Conservation (phyloP, 345 rosid genomes). For the Citrus hindsii region DNA sequence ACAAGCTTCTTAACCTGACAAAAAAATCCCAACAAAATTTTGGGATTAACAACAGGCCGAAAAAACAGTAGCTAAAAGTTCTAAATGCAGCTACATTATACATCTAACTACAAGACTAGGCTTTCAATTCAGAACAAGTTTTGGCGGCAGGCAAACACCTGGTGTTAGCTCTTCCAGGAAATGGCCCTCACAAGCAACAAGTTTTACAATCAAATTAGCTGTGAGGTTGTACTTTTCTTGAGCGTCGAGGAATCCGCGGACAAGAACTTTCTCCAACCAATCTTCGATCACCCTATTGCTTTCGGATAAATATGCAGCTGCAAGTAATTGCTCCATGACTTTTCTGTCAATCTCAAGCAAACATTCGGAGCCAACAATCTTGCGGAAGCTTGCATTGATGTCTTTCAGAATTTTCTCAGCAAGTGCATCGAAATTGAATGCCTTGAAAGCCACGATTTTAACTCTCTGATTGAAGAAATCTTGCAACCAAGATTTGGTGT, state of each 20-base stretch:
- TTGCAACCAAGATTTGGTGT: constrained; percentile 47
- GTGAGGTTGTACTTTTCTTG: constrained; percentile 36
- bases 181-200: constrained; percentile 25
- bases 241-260: constrained; percentile 35
- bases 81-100: constrained; percentile 19
- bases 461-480: constrained; percentile 34
- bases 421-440: constrained; percentile 52
- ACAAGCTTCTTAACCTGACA: constrained; percentile 16
- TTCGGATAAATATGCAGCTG: constrained; percentile 42
- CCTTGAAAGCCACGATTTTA: constrained; percentile 44
- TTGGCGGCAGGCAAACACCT: constrained; percentile 28
- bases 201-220: constrained; percentile 36
- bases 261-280: constrained; percentile 45
- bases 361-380: constrained; percentile 29
- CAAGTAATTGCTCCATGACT: constrained; percentile 58
- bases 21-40: constrained; percentile 19
- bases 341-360: constrained; percentile 39
- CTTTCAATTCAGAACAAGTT: constrained; percentile 23
- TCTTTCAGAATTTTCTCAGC: constrained; percentile 33
- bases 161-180: constrained; percentile 11
- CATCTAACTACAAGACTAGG: constrained; percentile 18
- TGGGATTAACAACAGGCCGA: constrained; percentile 24
- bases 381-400: constrained; percentile 32
- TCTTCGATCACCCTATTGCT: constrained; percentile 28
- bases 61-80: neutral